Conservation (phyloP, 495 filamentous ascomycete genomes). For the Xylaria longipes region DNA sequence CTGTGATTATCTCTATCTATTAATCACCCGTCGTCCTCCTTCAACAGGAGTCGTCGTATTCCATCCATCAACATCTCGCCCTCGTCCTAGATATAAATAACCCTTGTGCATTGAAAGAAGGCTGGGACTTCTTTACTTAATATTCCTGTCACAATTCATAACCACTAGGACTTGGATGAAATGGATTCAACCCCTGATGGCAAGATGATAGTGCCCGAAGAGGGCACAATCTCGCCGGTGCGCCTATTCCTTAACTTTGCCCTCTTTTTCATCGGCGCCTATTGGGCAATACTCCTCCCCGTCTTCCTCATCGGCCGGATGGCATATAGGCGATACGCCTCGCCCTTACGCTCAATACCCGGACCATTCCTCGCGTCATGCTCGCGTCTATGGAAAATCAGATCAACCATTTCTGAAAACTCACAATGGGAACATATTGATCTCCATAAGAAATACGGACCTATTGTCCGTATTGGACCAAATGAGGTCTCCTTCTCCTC, state of each 20-base stretch:
- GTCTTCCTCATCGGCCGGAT: conserved; percentile 40
- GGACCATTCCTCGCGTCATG: conserved; percentile 59
- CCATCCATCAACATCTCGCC: neutral
- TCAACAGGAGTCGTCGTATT: conserved; percentile 36
- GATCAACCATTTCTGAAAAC: conserved; percentile 42
- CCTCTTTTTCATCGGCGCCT: conserved; percentile 38
- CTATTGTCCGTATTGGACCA: conserved; percentile 63
- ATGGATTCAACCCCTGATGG: conserved; percentile 24
- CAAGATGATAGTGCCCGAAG: conserved; percentile 35
- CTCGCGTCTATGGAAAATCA: conserved; percentile 54
- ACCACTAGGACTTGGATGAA: neutral
- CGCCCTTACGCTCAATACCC: conserved; percentile 54
- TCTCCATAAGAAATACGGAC: conserved; percentile 60
- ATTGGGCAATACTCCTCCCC: conserved; percentile 47
- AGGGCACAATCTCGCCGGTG: conserved; percentile 38
- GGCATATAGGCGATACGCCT: conserved; percentile 50
- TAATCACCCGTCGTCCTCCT: conserved; percentile 29
- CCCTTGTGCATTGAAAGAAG: neutral
- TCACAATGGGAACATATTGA: conserved; percentile 55
- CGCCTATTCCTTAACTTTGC: conserved; percentile 38
- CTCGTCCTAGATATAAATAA: neutral
- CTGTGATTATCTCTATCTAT: conserved; percentile 17
- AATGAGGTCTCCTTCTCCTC: conserved; percentile 61
- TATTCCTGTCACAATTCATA: neutral
- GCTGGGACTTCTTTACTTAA: neutral